These are phyloP conservation scores for Candida sp. DNA, from an alignment of 1,139 yeast species.

Conservation along the genomic window DNA sequence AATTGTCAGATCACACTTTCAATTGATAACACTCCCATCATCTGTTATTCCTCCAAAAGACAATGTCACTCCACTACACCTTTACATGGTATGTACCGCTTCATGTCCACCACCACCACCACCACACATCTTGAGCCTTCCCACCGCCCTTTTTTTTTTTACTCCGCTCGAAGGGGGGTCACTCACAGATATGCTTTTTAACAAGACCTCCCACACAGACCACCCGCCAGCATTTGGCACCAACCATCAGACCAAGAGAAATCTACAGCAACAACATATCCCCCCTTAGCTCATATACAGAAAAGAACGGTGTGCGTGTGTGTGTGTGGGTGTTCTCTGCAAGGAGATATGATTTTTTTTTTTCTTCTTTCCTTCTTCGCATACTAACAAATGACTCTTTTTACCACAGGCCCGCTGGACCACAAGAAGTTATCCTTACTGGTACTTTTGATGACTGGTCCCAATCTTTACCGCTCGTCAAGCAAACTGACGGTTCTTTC, in stretches of 20 bases:
- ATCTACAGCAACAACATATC: too few species aligned
- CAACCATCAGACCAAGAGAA: too few species aligned
- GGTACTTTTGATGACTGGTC: conserved; percentile 84
- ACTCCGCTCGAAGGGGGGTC: too few species aligned
- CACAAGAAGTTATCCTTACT: conserved; percentile 71
- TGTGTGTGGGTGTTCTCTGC: not conserved
- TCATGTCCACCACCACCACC: too few species aligned
- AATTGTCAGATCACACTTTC: not conserved
- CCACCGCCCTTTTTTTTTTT: not conserved
- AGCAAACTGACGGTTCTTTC: conserved; percentile 64
- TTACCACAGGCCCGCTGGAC: conserved; percentile 68
- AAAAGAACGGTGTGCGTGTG: too few species aligned
- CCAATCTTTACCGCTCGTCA: conserved; percentile 59
- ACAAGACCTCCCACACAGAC: too few species aligned
- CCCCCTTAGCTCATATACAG: too few species aligned
- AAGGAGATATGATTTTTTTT: not conserved
- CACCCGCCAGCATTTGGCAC: too few species aligned
- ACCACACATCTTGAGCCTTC: not conserved
- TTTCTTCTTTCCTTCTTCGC: not conserved
- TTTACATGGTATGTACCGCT: conserved; percentile 31
- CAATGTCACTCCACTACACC: conserved; percentile 30
- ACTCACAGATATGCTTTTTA: too few species aligned
- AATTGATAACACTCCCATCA: not conserved
- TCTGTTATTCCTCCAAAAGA: not conserved
- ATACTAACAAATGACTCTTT: conserved; percentile 3